These are phyloP conservation scores for Acacia melanoxylon DNA, from an alignment of 306 rosid genomes.

Conservation along the genomic window DNA sequence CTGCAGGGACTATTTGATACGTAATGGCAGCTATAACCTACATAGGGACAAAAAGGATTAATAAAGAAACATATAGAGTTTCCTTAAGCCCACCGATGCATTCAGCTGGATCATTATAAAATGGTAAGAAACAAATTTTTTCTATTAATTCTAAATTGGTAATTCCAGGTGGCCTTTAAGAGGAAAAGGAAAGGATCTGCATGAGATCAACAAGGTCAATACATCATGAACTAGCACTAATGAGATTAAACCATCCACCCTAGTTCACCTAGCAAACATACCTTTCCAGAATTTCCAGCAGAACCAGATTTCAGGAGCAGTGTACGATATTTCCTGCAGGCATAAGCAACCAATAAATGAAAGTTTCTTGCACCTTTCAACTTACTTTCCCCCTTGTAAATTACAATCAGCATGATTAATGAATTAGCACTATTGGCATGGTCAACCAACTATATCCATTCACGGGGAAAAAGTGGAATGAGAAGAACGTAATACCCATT, in stretches of 20 bases:
- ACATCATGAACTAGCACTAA: background rate
- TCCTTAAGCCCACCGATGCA: background rate
- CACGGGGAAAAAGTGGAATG: conserved; percentile 4
- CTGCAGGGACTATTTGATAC: conserved; percentile 85
- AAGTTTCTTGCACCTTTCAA: conserved; percentile 18
- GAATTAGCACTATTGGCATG: background rate
- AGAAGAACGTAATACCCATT: conserved; percentile 60
- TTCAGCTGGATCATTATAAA: conserved; percentile 9
- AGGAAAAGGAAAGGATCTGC: conserved; percentile 18
- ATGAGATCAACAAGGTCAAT: background rate
- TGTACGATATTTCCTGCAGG: conserved; percentile 83
- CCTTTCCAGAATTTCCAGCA: conserved; percentile 49
- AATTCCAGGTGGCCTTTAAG: conserved; percentile 1
- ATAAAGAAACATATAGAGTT: background rate
- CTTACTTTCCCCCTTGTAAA: conserved; percentile 7
- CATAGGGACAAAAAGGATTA: conserved; percentile 1
- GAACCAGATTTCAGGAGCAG: conserved; percentile 58
- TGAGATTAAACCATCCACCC: background rate
- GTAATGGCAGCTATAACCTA: conserved; percentile 89
- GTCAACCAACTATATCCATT: conserved; percentile 10
- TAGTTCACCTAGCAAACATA: conserved; percentile 35
- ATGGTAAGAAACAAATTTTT: background rate
- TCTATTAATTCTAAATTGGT: background rate
- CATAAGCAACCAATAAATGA: conserved; percentile 5
- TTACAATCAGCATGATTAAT: background rate